Base-by-base conservation (phyloP, 208 protist genomes). In the Trichomonas tenax region DNA sequence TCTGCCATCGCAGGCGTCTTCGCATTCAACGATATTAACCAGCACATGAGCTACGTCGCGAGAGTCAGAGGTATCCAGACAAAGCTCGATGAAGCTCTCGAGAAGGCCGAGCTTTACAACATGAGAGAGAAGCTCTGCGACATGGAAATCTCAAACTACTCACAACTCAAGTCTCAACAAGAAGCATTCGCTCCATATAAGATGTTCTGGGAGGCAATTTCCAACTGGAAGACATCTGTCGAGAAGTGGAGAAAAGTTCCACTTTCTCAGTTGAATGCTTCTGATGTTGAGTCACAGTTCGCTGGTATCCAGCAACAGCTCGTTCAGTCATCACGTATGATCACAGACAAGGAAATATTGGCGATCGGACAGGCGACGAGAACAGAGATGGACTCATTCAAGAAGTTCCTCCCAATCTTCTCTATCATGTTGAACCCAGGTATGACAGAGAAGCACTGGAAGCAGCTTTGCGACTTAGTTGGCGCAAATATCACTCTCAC, bases 351-450 rank as follows among this genome's bases (percentile, higher is more conserved):
- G 46, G 44, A 93, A 51, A 93, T 93, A 0, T 31, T 93, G 15
- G 44, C 11, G 17, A 93, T 93, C 38, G 86, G 86, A 36, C 15
- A 34, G 26, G 86, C 41, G n/a, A 93, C 86, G 6, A 48, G 31
- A 51, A 10, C 17, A 0, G 86, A 93, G 46, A 98, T 99, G 41
- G 98, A 99, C 82, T 97, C 98, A 86, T 99, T 99, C 96, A 98
- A 98, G 97, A 98, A 98, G 96, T 98, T 98, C 11, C 97, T 99
- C 96, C 98, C 99, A n/a, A 98, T 99, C 82, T 98, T 99, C 82
- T 97, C 98, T 95, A 98, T 99, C 96, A 97, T 99, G 45, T 98
- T 98, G 82, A 99, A 99, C 45, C 96, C 97, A n/a, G 97, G 97
- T 26, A 96, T 98, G 95, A 58, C 96, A 36, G 96, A 97, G 44